These are phyloP conservation scores for Tricholoma sp. DNA, from an alignment of 768 basidiomycete species.

Conservation along the genomic window DNA sequence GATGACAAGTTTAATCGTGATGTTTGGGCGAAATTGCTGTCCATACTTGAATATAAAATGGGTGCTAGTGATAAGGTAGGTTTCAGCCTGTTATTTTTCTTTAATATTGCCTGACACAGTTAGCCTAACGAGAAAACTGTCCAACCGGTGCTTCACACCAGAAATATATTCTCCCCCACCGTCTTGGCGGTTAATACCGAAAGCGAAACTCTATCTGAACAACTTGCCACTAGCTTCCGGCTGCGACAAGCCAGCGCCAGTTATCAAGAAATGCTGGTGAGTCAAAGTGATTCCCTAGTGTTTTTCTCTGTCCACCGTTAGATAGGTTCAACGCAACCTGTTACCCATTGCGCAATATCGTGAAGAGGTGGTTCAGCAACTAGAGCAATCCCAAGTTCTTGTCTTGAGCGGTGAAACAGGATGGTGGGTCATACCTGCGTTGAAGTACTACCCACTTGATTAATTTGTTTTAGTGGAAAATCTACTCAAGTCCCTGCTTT, in stretches of 20 bases:
- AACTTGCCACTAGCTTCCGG: slow-evolving; percentile 53
- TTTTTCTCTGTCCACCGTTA: slow-evolving; percentile 2
- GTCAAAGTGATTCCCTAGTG: slow-evolving; percentile 20
- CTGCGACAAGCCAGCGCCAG: slow-evolving; percentile 54
- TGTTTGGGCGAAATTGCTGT: slow-evolving; percentile 65
- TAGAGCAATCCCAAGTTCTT: slow-evolving; percentile 76
- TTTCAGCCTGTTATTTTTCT: background rate
- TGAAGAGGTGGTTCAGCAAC: slow-evolving; percentile 57
- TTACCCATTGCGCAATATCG: slow-evolving; percentile 88
- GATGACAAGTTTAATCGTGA: slow-evolving; percentile 62
- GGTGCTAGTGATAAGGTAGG: slow-evolving; percentile 37
- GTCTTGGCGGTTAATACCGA: slow-evolving; percentile 14
- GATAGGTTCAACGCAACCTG: slow-evolving; percentile 63
- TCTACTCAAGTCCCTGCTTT: slow-evolving; percentile 95
- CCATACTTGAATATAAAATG: slow-evolving; percentile 62
- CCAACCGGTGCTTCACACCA: slow-evolving; percentile 17
- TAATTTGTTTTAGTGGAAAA: slow-evolving; percentile 65
- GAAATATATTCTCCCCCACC: slow-evolving; percentile 2
- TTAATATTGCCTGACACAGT: slow-evolving; percentile 1
- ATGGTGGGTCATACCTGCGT: slow-evolving; percentile 25
- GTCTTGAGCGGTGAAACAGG: slow-evolving; percentile 63
- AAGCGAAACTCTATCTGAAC: slow-evolving; percentile 33
- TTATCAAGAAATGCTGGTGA: slow-evolving; percentile 88
- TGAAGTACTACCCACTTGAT: slow-evolving; percentile 1
- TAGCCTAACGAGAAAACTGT: slow-evolving; percentile 18